These are phyloP conservation scores for Sordaria brevicollis DNA, from an alignment of 495 filamentous ascomycete genomes.

Conservation along the genomic window DNA sequence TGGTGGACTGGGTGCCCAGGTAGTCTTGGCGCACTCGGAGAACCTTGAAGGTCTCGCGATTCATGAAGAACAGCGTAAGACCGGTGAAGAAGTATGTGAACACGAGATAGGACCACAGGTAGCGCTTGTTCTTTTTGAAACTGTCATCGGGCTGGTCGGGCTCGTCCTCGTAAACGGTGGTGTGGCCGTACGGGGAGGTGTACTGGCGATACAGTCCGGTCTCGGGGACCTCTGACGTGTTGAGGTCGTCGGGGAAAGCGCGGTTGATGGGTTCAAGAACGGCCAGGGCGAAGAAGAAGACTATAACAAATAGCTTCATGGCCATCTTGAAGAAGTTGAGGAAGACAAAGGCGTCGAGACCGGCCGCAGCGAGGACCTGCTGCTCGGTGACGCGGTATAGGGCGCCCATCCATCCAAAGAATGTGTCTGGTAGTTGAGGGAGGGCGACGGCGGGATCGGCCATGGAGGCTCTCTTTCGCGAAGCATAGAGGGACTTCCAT, in stretches of 20 bases:
- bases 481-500: slow-evolving; percentile 90
- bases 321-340: slow-evolving; percentile 91
- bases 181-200: neutral
- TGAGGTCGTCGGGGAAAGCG: slow-evolving; percentile 31
- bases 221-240: neutral
- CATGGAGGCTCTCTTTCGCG: slow-evolving; percentile 55
- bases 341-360: slow-evolving; percentile 93
- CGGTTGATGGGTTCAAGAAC: slow-evolving; percentile 83
- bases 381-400: slow-evolving; percentile 84
- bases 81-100: slow-evolving; percentile 88
- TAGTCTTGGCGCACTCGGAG: slow-evolving; percentile 83
- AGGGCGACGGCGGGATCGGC: slow-evolving; percentile 56
- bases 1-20: slow-evolving; percentile 81
- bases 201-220: slow-evolving; percentile 7
- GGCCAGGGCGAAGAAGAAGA: slow-evolving; percentile 67
- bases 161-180: neutral
- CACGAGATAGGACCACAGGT: slow-evolving; percentile 87
- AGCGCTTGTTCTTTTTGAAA: slow-evolving; percentile 31
- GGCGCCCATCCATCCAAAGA: slow-evolving; percentile 90
- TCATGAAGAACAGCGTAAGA: slow-evolving; percentile 71
- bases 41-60: slow-evolving; percentile 70
- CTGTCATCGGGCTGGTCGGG: slow-evolving; percentile 22
- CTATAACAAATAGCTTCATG: slow-evolving; percentile 65
- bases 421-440: slow-evolving; percentile 72
- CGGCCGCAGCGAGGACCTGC: slow-evolving; percentile 80